Evolutionary conservation across 345 rosid species (phyloP), one percentile per base, ranked within the genome.

Genomic region (Linum tenue): DNA sequence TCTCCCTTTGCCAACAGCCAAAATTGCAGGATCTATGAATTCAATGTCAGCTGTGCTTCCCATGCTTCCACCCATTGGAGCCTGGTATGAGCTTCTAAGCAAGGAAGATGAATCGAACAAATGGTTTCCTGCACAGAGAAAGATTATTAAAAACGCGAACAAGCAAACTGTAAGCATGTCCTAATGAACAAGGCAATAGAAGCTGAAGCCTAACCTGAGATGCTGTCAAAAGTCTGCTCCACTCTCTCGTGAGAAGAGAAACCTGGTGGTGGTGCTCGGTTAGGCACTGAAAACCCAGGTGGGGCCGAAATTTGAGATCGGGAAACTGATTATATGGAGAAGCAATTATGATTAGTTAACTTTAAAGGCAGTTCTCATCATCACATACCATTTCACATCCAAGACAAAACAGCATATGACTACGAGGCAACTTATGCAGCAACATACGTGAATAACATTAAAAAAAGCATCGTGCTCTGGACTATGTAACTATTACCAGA

Each of bases 191-290:
- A 3, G 11, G 56, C 5, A 40, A n/a, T 6, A 53, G 62, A 39
- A 39, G 3, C 17, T 9, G 8, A 43, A 64, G 7, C 9, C 87
- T 75, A 67, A 85, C 96, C 87, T 64, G 86, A 55, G 58, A 75
- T 12, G 55, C 62, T 7, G 60, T 84, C 92, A 62, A 80, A 84
- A 70, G 72, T 57, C 58, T 73, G 79, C 65, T 81, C 82, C 22
- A 70, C 53, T 76, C 89, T 85, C 66, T 80, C 91, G 37, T 82
- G 85, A 38, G 86, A 79, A 73, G 90, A 79, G 77, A 92, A 92
- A 56, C 98, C 97, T 0, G 98, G 98, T 6, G 98, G 97, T 37
- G 98, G 97, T 59, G 90, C 81, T 77, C 90, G 84, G 73, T 73
- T 90, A 64, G 94, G 90, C 31, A 77, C 80, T 55, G 94, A 74